Conservation (phyloP, 2,329 filamentous ascomycete genomes). For the Aphanoascus verrucosus region DNA sequence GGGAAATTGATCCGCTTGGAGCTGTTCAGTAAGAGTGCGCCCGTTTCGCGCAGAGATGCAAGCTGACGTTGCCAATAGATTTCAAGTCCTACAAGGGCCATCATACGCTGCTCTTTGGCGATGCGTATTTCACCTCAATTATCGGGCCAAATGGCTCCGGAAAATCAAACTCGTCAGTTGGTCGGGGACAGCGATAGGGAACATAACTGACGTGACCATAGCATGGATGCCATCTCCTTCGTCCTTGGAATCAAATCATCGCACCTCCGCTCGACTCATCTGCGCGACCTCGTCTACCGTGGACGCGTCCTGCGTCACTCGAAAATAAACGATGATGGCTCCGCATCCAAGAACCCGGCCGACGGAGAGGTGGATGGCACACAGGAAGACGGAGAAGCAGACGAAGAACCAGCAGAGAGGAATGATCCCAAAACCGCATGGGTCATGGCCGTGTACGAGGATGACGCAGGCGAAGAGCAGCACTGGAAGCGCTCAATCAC, state of each 20-base stretch:
- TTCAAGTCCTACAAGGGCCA: conserved; percentile 99
- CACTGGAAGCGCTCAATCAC: conserved; percentile 95
- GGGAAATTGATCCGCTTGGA: conserved; percentile 92
- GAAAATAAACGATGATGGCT: conserved; percentile 83
- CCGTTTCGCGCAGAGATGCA: conserved; percentile 10
- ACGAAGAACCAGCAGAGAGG: conserved; percentile 50
- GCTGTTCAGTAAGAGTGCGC: conserved; percentile 62
- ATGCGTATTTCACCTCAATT: conserved; percentile 98
- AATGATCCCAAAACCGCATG: conserved; percentile 87
- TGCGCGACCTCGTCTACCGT: conserved; percentile 91
- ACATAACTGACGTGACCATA: conserved; percentile 29
- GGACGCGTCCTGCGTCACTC: conserved; percentile 86
- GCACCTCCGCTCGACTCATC: conserved; percentile 86
- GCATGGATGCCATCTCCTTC: conserved; percentile 99
- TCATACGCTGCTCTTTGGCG: conserved; percentile 85
- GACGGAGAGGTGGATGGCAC: conserved; percentile 55
- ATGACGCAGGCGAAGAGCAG: conserved; percentile 89
- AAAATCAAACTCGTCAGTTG: conserved; percentile 85
- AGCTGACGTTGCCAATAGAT: conserved; percentile 45
- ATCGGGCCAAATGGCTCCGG: conserved; percentile 99
- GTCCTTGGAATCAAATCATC: conserved; percentile 97
- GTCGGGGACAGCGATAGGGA: background rate
- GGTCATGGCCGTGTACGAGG: conserved; percentile 99
- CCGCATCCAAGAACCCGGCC: conserved; percentile 46
- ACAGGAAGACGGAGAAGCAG: conserved; percentile 49